These are phyloP conservation scores for Arthrocladium fulminans DNA, from an alignment of 2,329 filamentous ascomycete species.

Conservation along the genomic window DNA sequence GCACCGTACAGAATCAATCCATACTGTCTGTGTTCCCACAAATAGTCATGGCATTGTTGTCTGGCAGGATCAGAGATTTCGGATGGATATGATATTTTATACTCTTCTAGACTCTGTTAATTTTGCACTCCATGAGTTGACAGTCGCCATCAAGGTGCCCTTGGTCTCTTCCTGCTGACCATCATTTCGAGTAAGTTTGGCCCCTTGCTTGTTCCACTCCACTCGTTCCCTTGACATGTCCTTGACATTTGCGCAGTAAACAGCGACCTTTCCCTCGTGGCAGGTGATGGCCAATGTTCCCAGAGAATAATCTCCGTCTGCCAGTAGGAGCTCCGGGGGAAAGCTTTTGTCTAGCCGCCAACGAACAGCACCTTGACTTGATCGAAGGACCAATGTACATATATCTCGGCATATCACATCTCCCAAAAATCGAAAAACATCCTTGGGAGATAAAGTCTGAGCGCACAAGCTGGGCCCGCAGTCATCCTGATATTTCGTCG, in stretches of 20 bases:
- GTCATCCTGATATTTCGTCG: not conserved
- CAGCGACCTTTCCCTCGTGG: not conserved
- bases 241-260: not conserved
- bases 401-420: slow-evolving; percentile 2
- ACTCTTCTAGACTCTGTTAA: not conserved
- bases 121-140: not conserved
- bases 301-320: not conserved
- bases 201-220: not conserved
- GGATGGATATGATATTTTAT: too few species aligned
- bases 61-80: too few species aligned
- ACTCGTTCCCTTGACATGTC: not conserved
- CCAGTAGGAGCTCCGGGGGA: not conserved
- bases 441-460: slow-evolving; percentile 1
- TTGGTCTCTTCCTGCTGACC: not conserved
- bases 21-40: too few species aligned
- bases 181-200: not conserved
- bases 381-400: not conserved
- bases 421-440: not conserved
- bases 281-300: not conserved
- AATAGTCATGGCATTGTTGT: too few species aligned
- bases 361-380: not conserved
- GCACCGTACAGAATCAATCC: too few species aligned
- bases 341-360: not conserved
- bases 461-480: not conserved
- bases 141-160: not conserved